Evolutionary conservation across 129 eudicot genomes (phyloP).

Genomic region (Tanacetum coccineum): DNA sequence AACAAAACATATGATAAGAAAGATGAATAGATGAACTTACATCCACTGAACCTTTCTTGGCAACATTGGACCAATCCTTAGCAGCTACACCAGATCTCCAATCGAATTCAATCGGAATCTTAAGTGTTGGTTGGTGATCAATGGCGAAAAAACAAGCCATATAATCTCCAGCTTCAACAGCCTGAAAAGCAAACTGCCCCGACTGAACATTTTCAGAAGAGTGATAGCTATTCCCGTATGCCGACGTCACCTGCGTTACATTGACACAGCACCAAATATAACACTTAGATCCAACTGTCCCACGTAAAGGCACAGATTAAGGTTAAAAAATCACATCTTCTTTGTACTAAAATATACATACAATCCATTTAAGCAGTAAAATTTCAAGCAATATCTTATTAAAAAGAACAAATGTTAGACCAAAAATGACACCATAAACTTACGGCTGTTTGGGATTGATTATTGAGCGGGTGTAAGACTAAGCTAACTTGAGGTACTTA

Average conservation of each 20-base stretch:
- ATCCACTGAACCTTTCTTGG: slow-evolving; percentile 22
- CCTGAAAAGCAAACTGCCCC: slow-evolving; percentile 63
- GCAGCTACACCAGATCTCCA: slow-evolving; percentile 82
- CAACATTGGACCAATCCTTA: slow-evolving; percentile 27
- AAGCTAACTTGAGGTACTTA: too few relatives aligned
- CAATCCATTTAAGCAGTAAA: background rate
- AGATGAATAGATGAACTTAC: background rate
- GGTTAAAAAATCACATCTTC: background rate
- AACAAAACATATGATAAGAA: slow-evolving; percentile 1
- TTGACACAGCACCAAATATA: background rate
- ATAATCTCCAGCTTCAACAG: slow-evolving; percentile 68
- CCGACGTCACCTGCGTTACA: slow-evolving; percentile 52
- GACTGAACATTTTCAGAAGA: slow-evolving; percentile 47
- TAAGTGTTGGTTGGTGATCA: slow-evolving; percentile 45
- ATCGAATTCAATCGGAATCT: slow-evolving; percentile 58
- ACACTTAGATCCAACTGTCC: background rate
- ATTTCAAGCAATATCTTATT: background rate
- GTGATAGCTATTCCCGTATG: slow-evolving; percentile 65
- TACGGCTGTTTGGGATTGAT: too few relatives aligned
- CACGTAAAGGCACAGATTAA: background rate
- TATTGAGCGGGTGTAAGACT: too few relatives aligned
- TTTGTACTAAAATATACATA: background rate
- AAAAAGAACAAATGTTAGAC: background rate
- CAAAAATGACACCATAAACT: background rate
- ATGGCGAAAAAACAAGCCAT: slow-evolving; percentile 67